Base-by-base conservation (phyloP, 495 filamentous ascomycete genomes). In the Tuber microsphaerosporum region DNA sequence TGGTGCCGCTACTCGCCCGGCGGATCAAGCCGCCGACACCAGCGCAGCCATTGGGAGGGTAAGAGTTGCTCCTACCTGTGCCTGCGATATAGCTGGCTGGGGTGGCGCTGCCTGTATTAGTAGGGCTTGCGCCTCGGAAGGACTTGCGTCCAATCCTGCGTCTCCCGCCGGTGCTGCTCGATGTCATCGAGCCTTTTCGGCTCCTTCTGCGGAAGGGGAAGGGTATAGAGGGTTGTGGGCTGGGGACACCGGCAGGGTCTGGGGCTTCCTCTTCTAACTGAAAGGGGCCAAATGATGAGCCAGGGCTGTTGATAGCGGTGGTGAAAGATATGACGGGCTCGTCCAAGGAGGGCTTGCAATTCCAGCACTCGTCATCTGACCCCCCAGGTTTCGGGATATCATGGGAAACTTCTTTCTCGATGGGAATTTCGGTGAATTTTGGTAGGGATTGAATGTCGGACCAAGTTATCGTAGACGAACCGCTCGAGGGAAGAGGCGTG, bases 361-460 rank as follows among this genome's bases (percentile, higher is more conserved):
- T 2, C 56, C 56, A 65, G 26, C 26, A 65, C 26, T 65, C 56
- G 56, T 65, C 26, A 1, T 65, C 56, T 17, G 26, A 17, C 14
- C 14, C 56, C 26, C 34, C 56, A 16, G 26, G 56, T 19, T 65
- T 65, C 26, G 56, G 56, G 56, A 65, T 19, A 34, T 34, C 26
- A 65, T 31, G 56, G 26, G 56, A 34, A 2, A 10, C 12, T 19
- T 34, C n/a, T 26, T 31, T 42, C 31, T 56, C 48, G 16, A 71
- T 22, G 20, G 42, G 14, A 16, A 9, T 70, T 22, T 26, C 26
- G 45, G 12, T 37, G 69, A 20, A 16, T 41, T 45, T 68, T 22
- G 77, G 77, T 17, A 79, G 56, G 2, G 69, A 41, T 41, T 74
- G 74, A 20, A 81, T 74, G 56, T 80, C 73, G 8, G 71, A 75